A percentile compares a stretch with the other conserved stretches of the same genome.
Evolutionary conservation across 345 rosid species (phyloP).

Genomic region (Eucalyptus regnans): DNA sequence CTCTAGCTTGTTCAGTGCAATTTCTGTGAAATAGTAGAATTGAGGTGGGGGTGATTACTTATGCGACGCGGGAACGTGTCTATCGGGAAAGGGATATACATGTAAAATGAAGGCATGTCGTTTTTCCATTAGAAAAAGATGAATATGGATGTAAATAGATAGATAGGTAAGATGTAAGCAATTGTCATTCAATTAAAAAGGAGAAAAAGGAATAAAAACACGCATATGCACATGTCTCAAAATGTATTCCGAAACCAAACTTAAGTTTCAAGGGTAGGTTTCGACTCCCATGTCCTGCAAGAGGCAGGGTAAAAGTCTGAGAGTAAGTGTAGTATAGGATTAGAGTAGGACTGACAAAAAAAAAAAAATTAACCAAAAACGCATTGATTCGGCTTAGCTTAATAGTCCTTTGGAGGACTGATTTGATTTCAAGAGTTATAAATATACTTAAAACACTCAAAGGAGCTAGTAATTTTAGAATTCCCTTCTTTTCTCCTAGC

Average conservation of each 20-base stretch:
- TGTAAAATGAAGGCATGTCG: not conserved
- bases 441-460: no score
- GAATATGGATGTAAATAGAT: not conserved
- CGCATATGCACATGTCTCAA: fast-evolving
- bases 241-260: not conserved
- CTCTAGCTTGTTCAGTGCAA: not conserved
- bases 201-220: not conserved
- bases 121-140: no score
- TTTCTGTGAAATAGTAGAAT: not conserved
- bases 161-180: not conserved
- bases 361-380: not conserved
- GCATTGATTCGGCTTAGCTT: not conserved
- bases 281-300: no score
- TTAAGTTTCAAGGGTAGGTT: no score
- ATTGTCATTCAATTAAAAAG: not conserved
- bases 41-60: not conserved
- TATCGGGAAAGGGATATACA: not conserved
- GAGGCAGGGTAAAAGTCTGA: no score
- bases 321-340: no score
- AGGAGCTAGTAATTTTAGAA: not conserved
- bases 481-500: not conserved
- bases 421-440: no score
- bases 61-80: fast-evolving
- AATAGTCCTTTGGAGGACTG: not conserved
- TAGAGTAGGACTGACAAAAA: no score